Percentiles rank a stretch among this genome's conserved stretches.
These are phyloP conservation scores for Kwoniella bestiolae DNA, from an alignment of 768 basidiomycete species.

Conservation along the genomic window DNA sequence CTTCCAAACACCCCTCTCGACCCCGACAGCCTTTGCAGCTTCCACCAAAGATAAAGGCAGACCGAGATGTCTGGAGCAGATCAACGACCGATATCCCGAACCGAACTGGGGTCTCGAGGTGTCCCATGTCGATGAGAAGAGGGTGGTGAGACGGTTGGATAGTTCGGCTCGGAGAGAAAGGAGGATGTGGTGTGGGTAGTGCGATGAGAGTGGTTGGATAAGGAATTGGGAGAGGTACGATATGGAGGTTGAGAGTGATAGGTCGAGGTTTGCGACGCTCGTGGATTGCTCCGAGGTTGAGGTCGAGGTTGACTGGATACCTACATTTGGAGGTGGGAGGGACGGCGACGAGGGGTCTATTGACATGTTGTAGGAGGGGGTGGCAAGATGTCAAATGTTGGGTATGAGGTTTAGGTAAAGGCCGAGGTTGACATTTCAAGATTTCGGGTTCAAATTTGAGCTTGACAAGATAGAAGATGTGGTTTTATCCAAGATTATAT, in stretches of 20 bases:
- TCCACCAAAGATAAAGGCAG: conserved; percentile 43
- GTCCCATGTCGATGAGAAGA: conserved; percentile 51
- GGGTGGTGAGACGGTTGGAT: conserved; percentile 21
- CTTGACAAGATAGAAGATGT: no score
- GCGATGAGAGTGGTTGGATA: conserved; percentile 35
- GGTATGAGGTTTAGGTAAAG: not conserved
- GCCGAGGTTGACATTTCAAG: not conserved
- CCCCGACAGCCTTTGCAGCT: conserved; percentile 34
- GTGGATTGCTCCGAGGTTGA: conserved; percentile 1
- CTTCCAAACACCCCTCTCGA: conserved; percentile 49
- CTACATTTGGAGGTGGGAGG: not conserved
- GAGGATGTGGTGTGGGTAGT: conserved; percentile 40
- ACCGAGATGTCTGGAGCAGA: conserved; percentile 40
- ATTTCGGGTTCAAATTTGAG: no score
- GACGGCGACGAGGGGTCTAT: not conserved
- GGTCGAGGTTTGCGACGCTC: conserved; percentile 21
- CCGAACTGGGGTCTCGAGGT: conserved; percentile 41
- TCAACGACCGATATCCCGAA: conserved; percentile 54
- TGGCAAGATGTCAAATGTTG: not conserved
- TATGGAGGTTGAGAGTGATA: conserved; percentile 44
- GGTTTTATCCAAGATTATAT: no score
- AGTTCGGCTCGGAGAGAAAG: conserved; percentile 34
- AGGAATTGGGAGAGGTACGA: conserved; percentile 44
- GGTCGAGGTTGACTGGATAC: not conserved
- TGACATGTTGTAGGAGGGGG: not conserved